These are phyloP conservation scores for Aurantiochytrium sp. DNA, from an alignment of 108 stramenopile species.

Conservation along the genomic window DNA sequence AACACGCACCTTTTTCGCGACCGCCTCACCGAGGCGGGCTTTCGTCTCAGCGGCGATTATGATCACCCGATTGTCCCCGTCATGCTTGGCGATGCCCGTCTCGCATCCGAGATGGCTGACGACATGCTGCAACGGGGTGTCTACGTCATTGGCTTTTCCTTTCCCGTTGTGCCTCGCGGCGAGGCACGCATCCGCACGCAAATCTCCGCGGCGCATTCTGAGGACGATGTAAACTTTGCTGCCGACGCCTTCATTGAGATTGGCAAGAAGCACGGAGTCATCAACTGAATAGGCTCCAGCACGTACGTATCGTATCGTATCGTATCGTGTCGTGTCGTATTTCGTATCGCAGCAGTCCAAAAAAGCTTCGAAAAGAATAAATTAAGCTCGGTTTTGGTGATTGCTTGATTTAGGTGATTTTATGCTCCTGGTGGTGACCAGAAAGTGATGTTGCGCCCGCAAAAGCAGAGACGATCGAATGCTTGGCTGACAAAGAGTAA, in stretches of 20 bases:
- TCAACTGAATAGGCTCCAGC: background rate
- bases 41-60: conserved; percentile 14
- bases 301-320: no score
- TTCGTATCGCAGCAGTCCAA: no score
- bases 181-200: conserved; percentile 33
- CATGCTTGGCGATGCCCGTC: conserved; percentile 39
- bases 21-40: conserved; percentile 23
- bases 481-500: no score
- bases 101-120: conserved; percentile 29
- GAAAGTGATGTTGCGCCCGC: no score
- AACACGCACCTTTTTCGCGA: conserved; percentile 22
- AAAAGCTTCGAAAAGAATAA: no score
- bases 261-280: conserved; percentile 13
- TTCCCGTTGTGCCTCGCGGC: conserved; percentile 34
- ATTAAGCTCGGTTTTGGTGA: no score
- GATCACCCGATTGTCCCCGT: conserved; percentile 34
- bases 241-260: conserved; percentile 33
- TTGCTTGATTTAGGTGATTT: no score
- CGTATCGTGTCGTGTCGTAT: no score
- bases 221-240: conserved; percentile 20
- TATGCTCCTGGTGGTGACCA: no score
- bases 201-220: conserved; percentile 25
- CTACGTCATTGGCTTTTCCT: conserved; percentile 35
- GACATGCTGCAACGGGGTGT: conserved; percentile 28
- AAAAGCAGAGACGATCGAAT: no score